A percentile compares a stretch with the other conserved stretches of the same genome.
Conservation (phyloP, 2,329 filamentous ascomycete genomes). For the Pseudopyricularia cyperi region DNA sequence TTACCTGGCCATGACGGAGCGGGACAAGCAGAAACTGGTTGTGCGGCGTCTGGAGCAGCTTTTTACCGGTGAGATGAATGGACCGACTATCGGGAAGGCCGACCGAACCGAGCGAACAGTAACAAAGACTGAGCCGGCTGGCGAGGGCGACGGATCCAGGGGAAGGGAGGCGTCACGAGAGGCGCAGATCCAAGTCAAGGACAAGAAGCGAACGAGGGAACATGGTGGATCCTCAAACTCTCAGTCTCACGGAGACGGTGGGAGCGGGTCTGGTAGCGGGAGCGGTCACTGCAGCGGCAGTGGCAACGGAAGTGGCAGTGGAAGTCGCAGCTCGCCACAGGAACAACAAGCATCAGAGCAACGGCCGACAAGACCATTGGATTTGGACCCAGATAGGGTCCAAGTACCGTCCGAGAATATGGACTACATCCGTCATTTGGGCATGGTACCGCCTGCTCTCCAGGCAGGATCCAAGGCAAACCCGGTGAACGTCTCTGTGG, state of each 20-base stretch:
- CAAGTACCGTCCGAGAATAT: slow-evolving; percentile 69
- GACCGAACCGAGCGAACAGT: slow-evolving; percentile 9
- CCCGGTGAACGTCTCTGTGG: slow-evolving; percentile 37
- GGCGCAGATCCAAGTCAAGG: slow-evolving; percentile 32
- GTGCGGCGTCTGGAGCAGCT: slow-evolving; percentile 67
- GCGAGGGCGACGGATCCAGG: slow-evolving; percentile 1
- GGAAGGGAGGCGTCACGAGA: slow-evolving; percentile 27
- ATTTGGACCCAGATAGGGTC: slow-evolving; percentile 65
- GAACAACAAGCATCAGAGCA: slow-evolving; percentile 44
- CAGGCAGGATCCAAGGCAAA: slow-evolving; percentile 25
- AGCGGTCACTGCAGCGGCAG: slow-evolving; percentile 9
- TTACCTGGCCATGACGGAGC: slow-evolving; percentile 51
- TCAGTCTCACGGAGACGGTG: slow-evolving; percentile 25
- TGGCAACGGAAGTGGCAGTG: slow-evolving; percentile 14
- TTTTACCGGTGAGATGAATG: slow-evolving; percentile 57
- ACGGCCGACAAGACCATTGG: slow-evolving; percentile 61
- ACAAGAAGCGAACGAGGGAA: slow-evolving; percentile 27
- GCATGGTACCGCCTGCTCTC: slow-evolving; percentile 47
- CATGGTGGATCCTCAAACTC: slow-evolving; percentile 31
- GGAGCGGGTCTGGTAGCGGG: slow-evolving; percentile 4
- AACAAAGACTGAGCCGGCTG: slow-evolving; percentile 1
- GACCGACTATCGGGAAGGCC: slow-evolving; percentile 18
- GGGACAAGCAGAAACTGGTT: slow-evolving; percentile 62
- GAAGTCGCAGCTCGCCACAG: slow-evolving; percentile 21
- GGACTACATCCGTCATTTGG: slow-evolving; percentile 64